Evolutionary conservation across 257 asterid genomes (phyloP), one percentile per base, ranked within the genome.

Genomic region (Solanum sitiens): DNA sequence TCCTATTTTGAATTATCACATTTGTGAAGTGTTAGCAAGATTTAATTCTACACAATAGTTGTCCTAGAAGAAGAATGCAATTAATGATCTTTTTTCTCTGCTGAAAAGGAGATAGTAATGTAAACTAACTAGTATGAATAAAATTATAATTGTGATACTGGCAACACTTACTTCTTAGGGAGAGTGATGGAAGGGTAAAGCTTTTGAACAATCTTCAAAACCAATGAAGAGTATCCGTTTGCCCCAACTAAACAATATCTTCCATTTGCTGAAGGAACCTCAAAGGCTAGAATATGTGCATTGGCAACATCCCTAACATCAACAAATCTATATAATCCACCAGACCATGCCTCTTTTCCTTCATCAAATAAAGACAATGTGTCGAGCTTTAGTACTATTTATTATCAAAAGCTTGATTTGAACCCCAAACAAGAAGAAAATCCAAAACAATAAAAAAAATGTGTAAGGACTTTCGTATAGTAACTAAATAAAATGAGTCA

Each of bases 221-320:
- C 92, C 86, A 89, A 91, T 1, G 40, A 87, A 39, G 92, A 90
- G 83, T 88, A 45, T 16, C 91, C 70, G 44, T 92, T 93, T 77
- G 86, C 87, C 23, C 91, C 93, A 12, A 94, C 96, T 77, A 93
- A 83, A 71, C 91, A 89, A 85, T 91, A 92, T 86, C 97, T 83
- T 7, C 96, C 94, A 12, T 42, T 91, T 3, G 95, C 95, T 25
- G 87, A 85, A 87, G 90, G 85, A 30, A 87, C 91, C 94, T 93
- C 94, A 12, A 92, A 86, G 44, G 94, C 96, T 77, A 91, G 45
- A 72, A 94, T 33, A 86, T 94, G 97, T 18, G 94, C 95, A 63
- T 88, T 87, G 33, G 91, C 95, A 40, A 94, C 94, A 70, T 93
- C 97, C 85, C 95, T 91, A 71, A 93, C 94, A 84, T 94, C 97